These are phyloP conservation scores for Ophiostoma piceae DNA, from an alignment of 2,329 filamentous ascomycete genomes.

Conservation along the genomic window DNA sequence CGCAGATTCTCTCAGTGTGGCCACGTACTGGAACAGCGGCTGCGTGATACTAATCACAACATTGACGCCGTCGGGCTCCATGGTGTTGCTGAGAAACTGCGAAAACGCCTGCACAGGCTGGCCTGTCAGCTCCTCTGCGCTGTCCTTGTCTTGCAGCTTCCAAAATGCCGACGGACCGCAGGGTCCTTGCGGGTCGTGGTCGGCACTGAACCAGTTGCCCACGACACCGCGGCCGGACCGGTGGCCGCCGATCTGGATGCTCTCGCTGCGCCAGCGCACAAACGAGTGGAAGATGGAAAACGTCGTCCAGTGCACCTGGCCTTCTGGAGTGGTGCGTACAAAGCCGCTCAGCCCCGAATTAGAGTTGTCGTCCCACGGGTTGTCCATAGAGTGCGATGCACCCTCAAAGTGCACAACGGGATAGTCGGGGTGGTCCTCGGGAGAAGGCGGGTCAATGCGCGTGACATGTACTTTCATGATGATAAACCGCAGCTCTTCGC, in stretches of 20 bases:
- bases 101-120: conserved; percentile 8
- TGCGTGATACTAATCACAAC: conserved; percentile 25
- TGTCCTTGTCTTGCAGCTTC: conserved; percentile 49
- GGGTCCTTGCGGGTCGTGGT: conserved; percentile 63
- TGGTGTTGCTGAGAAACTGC: conserved; percentile 19
- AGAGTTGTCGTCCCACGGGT: conserved; percentile 62
- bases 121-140: not conserved
- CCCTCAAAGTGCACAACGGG: conserved; percentile 67
- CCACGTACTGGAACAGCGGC: conserved; percentile 5
- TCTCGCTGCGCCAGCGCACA: conserved; percentile 70
- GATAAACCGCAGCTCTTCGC: conserved; percentile 66
- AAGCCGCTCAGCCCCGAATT: conserved; percentile 60
- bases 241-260: conserved; percentile 66
- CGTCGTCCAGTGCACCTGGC: conserved; percentile 70
- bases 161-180: conserved; percentile 68
- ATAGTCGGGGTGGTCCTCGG: conserved; percentile 50
- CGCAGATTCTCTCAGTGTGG: not conserved
- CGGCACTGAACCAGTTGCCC: conserved; percentile 75
- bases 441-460: conserved; percentile 53
- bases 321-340: conserved; percentile 61
- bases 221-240: conserved; percentile 61
- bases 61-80: conserved; percentile 10
- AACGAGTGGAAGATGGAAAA: conserved; percentile 61
- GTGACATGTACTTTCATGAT: conserved; percentile 61
- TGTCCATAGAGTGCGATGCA: conserved; percentile 56